Percentiles rank a stretch among this genome's conserved stretches.
Conservation (phyloP, 352 stramenopile genomes). For the Pythium brachiatum region DNA sequence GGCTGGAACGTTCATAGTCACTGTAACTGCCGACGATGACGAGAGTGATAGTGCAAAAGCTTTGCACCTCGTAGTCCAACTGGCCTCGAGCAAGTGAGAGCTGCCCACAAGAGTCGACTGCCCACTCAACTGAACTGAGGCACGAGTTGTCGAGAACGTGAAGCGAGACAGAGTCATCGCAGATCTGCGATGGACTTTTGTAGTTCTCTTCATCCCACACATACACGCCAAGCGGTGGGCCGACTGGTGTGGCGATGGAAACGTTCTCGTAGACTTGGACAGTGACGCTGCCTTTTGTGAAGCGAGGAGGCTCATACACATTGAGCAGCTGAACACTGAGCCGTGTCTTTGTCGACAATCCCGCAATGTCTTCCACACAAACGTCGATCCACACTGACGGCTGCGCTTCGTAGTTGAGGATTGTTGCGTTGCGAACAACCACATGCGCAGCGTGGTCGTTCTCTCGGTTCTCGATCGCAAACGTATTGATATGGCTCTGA, state of each 20-base stretch:
- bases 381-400: constrained; percentile 42
- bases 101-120: constrained; percentile 26
- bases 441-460: constrained; percentile 17
- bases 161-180: constrained; percentile 2
- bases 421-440: constrained; percentile 34
- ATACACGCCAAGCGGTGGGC: constrained; percentile 12
- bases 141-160: constrained; percentile 15
- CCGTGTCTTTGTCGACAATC: constrained; percentile 23
- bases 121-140: constrained; percentile 5
- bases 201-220: constrained; percentile 27
- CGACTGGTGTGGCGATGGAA: constrained; percentile 2
- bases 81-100: constrained; percentile 17
- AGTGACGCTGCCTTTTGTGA: constrained; percentile 26
- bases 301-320: constrained; percentile 50
- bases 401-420: constrained; percentile 40
- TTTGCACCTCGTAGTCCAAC: constrained; percentile 30
- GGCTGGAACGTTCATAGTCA: constrained; percentile 17
- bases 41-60: constrained; percentile 17
- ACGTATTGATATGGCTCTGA: constrained; percentile 34
- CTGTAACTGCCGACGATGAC: constrained; percentile 16
- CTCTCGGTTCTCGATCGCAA: constrained; percentile 27
- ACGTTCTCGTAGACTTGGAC: constrained; percentile 35
- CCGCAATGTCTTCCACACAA: constrained; percentile 43
- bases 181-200: not conserved
- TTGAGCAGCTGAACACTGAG: constrained; percentile 36